phyloP scores from a whole-genome alignment of 2,329 filamentous ascomycete genomes.

The Zalaria obscura region DNA sequence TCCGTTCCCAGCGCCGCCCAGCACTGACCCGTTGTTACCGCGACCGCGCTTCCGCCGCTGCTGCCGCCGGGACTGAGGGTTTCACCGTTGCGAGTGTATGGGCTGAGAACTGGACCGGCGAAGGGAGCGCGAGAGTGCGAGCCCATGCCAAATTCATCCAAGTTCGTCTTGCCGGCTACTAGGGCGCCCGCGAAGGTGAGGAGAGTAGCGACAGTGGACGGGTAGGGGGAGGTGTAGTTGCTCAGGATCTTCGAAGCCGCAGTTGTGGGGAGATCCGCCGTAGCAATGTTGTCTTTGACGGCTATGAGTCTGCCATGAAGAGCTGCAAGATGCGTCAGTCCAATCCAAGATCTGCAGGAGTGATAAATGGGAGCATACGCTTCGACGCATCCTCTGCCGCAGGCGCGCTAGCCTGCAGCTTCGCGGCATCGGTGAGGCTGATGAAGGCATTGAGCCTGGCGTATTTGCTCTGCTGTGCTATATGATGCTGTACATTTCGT shows the following conservation, averaged over 20 bases:
- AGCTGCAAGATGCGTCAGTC: conserved; percentile 2
- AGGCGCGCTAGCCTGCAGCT: conserved; percentile 1
- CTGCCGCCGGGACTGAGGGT: conserved; percentile 65
- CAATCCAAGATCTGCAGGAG: neutral
- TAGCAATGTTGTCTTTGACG: conserved; percentile 39
- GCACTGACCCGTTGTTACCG: conserved; percentile 52
- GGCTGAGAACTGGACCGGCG: conserved; percentile 50
- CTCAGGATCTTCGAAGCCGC: conserved; percentile 64
- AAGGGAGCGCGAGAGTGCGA: conserved; percentile 60
- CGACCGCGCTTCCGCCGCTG: conserved; percentile 84
- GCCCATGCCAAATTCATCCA: conserved; percentile 96
- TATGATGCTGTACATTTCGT: conserved; percentile 2
- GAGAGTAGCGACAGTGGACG: conserved; percentile 64
- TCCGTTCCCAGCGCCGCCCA: conserved; percentile 76
- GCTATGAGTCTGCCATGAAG: conserved; percentile 24
- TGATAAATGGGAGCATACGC: too few species aligned
- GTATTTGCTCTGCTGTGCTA: conserved; percentile 2
- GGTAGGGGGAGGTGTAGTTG: conserved; percentile 59
- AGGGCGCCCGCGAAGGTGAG: conserved; percentile 49
- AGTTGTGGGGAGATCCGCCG: conserved; percentile 45
- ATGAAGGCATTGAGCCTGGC: conserved; percentile 5
- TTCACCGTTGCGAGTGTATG: conserved; percentile 18
- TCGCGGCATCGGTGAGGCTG: conserved; percentile 2
- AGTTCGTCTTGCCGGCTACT: conserved; percentile 69
- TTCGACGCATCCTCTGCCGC: neutral